Evolutionary conservation across 805 yeast species (phyloP).

Genomic region (Dipodascopsis uninucleata): DNA sequence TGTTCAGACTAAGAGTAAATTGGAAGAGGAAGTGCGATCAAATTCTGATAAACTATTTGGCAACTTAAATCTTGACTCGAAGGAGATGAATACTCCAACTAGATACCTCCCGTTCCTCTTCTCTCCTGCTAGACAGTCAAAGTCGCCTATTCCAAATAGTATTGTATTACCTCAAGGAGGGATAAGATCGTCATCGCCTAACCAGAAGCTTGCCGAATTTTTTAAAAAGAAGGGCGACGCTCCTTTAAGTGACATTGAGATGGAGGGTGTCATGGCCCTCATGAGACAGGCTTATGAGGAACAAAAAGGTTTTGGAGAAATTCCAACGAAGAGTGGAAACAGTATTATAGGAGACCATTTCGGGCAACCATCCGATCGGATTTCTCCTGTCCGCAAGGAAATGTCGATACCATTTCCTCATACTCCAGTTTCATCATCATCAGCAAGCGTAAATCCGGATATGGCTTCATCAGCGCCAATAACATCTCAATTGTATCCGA

Average conservation of each 20-base stretch:
- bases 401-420: slow-evolving; percentile 14
- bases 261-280: slow-evolving; percentile 73
- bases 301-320: slow-evolving; percentile 14
- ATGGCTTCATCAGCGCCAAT: slow-evolving; percentile 4
- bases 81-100: neutral
- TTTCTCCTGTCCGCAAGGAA: too few relatives aligned
- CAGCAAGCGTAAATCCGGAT: slow-evolving; percentile 15
- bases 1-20: too few relatives aligned
- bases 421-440: slow-evolving; percentile 29
- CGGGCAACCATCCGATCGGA: too few relatives aligned
- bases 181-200: slow-evolving; percentile 39
- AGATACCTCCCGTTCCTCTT: slow-evolving; percentile 14
- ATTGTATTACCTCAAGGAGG: neutral
- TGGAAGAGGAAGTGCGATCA: too few relatives aligned
- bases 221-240: slow-evolving; percentile 69
- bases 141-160: neutral
- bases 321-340: too few relatives aligned
- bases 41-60: too few relatives aligned
- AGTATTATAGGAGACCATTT: too few relatives aligned
- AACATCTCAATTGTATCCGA: slow-evolving; percentile 19
- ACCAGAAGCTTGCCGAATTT: slow-evolving; percentile 62
- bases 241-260: slow-evolving; percentile 71
- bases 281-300: slow-evolving; percentile 41
- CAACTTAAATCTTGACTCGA: neutral
- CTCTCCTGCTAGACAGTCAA: slow-evolving; percentile 10